Evolutionary conservation across 1,284 basidiomycete species (phyloP).

Genomic region (Malassezia cuniculi): DNA sequence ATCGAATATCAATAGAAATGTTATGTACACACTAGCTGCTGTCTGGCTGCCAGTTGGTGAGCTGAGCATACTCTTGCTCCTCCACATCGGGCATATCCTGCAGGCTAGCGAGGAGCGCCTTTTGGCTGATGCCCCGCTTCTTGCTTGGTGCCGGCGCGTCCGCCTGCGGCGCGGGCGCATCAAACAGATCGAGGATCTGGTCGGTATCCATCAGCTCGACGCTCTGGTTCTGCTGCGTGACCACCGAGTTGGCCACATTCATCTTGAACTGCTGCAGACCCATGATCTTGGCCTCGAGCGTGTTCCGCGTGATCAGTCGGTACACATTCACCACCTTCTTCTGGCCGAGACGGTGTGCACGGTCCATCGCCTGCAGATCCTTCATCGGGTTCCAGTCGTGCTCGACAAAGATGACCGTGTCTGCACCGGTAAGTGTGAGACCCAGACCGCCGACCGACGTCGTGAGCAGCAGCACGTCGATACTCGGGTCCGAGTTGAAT

Average conservation of each 20-base stretch:
- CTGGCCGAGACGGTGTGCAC: constrained; percentile 93
- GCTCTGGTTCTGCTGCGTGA: constrained; percentile 92
- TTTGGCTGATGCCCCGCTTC: constrained; percentile 37
- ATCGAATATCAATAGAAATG: background rate
- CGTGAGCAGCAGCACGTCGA: constrained; percentile 88
- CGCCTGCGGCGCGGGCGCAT: constrained; percentile 10
- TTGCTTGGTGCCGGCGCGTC: background rate
- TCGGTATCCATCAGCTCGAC: constrained; percentile 92
- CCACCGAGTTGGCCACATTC: constrained; percentile 90
- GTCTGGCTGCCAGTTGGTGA: constrained; percentile 23
- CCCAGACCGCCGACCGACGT: constrained; percentile 95
- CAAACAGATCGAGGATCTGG: constrained; percentile 87
- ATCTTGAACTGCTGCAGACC: constrained; percentile 92
- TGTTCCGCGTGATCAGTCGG: constrained; percentile 88
- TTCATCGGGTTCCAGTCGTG: constrained; percentile 99
- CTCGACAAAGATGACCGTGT: constrained; percentile 98
- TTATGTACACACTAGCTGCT: no score
- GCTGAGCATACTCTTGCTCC: constrained; percentile 37
- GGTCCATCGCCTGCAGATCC: constrained; percentile 97
- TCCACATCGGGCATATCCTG: constrained; percentile 41
- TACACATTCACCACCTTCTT: constrained; percentile 99
- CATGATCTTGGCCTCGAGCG: constrained; percentile 99
- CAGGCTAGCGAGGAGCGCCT: constrained; percentile 45
- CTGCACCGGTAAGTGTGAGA: constrained; percentile 88
- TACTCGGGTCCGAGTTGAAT: constrained; percentile 93